Percentiles rank a stretch among this genome's conserved stretches.
phyloP scores from a whole-genome alignment of 352 stramenopile species.

The Phytopythium chamaehyphon region DNA sequence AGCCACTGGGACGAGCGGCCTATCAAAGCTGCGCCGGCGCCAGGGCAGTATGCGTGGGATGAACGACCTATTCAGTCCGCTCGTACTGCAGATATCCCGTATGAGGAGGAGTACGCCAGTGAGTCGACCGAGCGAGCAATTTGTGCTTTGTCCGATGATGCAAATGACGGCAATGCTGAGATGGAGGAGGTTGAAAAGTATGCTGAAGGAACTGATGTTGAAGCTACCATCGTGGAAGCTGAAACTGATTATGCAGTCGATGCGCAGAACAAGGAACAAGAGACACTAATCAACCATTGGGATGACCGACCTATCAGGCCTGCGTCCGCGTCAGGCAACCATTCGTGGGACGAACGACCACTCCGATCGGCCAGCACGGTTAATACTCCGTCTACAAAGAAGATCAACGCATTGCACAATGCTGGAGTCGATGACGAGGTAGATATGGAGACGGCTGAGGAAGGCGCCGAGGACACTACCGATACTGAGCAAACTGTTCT shows the following conservation, averaged over 20 bases:
- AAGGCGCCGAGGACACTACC: neutral
- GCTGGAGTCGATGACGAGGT: neutral
- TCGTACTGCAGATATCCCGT: neutral
- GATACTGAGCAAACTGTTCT: no score
- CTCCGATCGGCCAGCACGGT: neutral
- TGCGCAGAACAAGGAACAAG: no score
- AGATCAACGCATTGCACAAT: neutral
- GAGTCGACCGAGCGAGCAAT: neutral
- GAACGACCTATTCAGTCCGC: constrained; percentile 8
- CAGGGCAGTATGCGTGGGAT: constrained; percentile 5
- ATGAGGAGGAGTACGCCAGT: neutral
- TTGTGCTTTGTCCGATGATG: neutral
- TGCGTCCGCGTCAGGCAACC: neutral
- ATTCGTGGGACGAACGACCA: constrained; percentile 12
- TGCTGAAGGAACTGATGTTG: no score
- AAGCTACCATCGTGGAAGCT: no score
- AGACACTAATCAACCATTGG: neutral
- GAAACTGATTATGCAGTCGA: no score
- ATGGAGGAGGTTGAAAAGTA: neutral
- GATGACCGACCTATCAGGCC: neutral
- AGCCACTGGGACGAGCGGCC: constrained; percentile 1
- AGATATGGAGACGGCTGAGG: neutral
- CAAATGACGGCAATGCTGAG: constrained; percentile 1
- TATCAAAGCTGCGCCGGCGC: neutral
- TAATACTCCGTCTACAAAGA: neutral